phyloP scores from a whole-genome alignment of 176 grass and related monocot species.

The Oryza longistaminata region DNA sequence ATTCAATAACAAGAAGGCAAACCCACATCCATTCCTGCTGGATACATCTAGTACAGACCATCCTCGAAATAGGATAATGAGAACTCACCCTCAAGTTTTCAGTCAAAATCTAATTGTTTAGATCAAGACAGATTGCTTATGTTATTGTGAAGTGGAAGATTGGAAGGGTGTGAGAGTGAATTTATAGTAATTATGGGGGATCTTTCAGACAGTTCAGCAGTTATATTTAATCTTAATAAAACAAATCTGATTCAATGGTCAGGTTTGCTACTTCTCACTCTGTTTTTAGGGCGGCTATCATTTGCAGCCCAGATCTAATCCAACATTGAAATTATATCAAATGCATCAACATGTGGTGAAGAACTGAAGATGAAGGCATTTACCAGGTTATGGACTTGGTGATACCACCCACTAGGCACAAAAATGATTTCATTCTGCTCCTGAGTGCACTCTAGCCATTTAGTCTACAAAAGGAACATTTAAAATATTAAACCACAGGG shows the following conservation, averaged over 20 bases:
- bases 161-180: conserved; percentile 2
- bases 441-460: conserved; percentile 85
- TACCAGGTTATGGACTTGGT: conserved; percentile 98
- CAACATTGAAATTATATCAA: conserved; percentile 10
- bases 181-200: not conserved
- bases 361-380: conserved; percentile 20
- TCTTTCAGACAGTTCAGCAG: not conserved
- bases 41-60: not conserved
- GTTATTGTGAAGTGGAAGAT: conserved; percentile 24
- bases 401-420: conserved; percentile 98
- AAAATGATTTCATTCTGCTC: conserved; percentile 92
- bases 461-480: conserved; percentile 56
- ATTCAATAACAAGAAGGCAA: not conserved
- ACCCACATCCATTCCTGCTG: not conserved
- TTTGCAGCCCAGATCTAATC: conserved; percentile 11
- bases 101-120: conserved; percentile 4
- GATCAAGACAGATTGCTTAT: conserved; percentile 10
- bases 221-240: conserved; percentile 12
- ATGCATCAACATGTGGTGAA: conserved; percentile 8
- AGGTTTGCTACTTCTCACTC: not conserved
- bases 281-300: not conserved
- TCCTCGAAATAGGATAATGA: not conserved
- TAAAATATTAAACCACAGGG: not conserved
- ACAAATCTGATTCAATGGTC: conserved; percentile 7
- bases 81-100: not conserved